Base-by-base conservation (phyloP, 495 filamentous ascomycete species). In the Tuber microsphaerosporum region DNA sequence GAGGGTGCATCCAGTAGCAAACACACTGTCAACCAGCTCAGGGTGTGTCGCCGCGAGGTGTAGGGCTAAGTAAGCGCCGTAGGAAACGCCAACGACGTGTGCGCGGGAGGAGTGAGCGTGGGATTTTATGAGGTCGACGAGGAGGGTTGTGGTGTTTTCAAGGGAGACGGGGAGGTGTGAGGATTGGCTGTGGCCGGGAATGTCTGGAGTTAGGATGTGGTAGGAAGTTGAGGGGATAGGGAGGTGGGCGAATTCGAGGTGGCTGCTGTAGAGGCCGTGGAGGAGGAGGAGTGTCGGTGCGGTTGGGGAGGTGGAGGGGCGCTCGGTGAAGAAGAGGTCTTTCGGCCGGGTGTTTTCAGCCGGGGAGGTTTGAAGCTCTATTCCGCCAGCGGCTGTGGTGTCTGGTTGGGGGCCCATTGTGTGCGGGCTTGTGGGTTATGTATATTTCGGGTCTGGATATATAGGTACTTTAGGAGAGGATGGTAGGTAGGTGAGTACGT, bases 151-250 rank as follows among this genome's bases (percentile, higher is more conserved):
- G 56, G 56, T 65, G 56, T 65, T 65, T 34, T 31, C 12, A 26
- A 65, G 56, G 56, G 56, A 65, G 56, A 65, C 56, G 56, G 56
- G 56, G 56, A 65, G 56, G 56, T 65, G 56, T 65, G 56, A 65
- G 26, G 56, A 65, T 16, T 10, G 26, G 56, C 56, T 65, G 0
- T 65, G 56, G 12, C 56, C 56, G 12, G 56, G 56, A 34, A 65
- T 65, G 56, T 65, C 56, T 2, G 56, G 56, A 26, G 56, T 65
- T 34, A 65, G 56, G 56, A 65, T 65, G 56, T 65, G 56, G 26
- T 65, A 65, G 4, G 56, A 65, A 8, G 56, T 65, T 65, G 56
- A 65, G 31, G 56, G 56, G 56, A 65, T 65, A 26, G 56, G 56
- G 56, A 65, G 56, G 12, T 65, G 56, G 1, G 56, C 26, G 14